Evolutionary conservation across 2,329 filamentous ascomycete genomes (phyloP).

Genomic region (Amylocarpus encephaloides): DNA sequence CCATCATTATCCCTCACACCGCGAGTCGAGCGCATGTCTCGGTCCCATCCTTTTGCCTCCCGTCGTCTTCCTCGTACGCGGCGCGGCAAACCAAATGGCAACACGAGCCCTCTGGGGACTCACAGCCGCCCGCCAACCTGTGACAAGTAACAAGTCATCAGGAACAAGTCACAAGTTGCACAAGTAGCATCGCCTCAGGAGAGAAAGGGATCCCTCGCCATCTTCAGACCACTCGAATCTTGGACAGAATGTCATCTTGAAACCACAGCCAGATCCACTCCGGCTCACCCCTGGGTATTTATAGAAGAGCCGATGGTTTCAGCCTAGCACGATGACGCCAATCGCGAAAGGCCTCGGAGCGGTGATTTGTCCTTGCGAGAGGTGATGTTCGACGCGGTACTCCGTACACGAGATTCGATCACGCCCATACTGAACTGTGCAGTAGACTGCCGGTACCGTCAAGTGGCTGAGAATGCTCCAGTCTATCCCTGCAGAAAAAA

Average conservation of each 20-base stretch:
- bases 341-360: background rate
- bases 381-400: no score
- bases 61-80: background rate
- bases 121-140: no score
- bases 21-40: background rate
- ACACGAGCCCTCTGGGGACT: background rate
- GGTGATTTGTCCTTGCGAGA: no score
- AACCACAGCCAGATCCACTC: background rate
- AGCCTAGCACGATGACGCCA: background rate
- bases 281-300: background rate
- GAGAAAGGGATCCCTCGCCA: background rate
- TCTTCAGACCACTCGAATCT: slow-evolving; percentile 1
- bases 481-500: no score
- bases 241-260: background rate
- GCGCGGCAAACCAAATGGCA: background rate
- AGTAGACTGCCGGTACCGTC: no score
- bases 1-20: background rate
- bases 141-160: no score
- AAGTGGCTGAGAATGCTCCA: no score
- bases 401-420: no score
- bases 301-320: background rate
- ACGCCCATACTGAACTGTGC: no score
- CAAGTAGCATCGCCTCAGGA: no score
- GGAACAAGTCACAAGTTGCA: no score
- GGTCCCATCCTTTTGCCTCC: background rate